Percentiles rank a stretch among this genome's conserved stretches.
Evolutionary conservation across 2,329 filamentous ascomycete genomes (phyloP).

Genomic region (Trichoderma sp.): DNA sequence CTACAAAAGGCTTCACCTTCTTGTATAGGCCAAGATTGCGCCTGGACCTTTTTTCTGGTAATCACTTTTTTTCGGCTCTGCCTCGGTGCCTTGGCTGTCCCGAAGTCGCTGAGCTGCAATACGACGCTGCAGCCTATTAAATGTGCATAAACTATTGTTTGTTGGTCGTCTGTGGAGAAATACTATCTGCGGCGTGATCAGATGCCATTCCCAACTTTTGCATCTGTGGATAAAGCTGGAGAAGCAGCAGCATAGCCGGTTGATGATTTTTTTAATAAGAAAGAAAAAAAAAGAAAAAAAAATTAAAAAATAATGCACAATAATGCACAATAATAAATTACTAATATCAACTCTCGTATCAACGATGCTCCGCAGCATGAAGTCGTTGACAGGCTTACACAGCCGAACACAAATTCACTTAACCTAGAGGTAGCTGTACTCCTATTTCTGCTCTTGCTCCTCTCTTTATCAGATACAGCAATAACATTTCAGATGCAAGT

Average conservation of each 20-base stretch:
- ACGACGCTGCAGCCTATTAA: constrained; percentile 9
- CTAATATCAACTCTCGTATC: neutral
- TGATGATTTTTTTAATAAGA: neutral
- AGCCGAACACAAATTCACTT: neutral
- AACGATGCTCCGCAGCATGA: neutral
- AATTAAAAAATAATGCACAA: too few relatives aligned
- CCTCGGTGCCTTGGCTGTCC: neutral
- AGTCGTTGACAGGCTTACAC: neutral
- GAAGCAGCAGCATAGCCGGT: neutral
- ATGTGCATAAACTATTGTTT: neutral
- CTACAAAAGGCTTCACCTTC: constrained; percentile 3
- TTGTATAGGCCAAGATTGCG: constrained; percentile 13
- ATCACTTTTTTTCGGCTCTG: constrained; percentile 4
- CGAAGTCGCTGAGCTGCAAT: neutral
- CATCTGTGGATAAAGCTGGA: neutral
- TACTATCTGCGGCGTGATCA: neutral
- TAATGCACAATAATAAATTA: neutral
- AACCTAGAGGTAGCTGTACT: neutral
- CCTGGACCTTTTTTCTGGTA: neutral
- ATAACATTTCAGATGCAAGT: neutral
- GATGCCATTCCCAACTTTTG: neutral
- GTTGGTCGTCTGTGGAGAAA: neutral
- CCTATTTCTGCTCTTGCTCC: neutral
- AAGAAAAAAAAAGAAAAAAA: neutral
- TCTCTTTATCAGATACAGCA: neutral